These are phyloP conservation scores for Backusella mclennaniae DNA, from an alignment of 192 early-diverging fungal species.

Conservation along the genomic window DNA sequence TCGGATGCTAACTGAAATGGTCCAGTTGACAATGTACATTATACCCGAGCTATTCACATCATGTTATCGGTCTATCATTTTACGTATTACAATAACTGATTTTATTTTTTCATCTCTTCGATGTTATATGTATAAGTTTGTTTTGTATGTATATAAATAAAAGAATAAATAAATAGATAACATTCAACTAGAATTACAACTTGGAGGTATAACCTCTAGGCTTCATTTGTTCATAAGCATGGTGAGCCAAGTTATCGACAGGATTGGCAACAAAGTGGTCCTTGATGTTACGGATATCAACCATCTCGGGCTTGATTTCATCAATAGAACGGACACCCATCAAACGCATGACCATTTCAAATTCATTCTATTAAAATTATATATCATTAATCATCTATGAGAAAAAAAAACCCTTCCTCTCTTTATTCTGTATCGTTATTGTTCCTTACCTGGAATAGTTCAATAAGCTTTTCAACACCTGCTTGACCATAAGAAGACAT, in stretches of 20 bases:
- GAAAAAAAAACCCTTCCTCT: background rate
- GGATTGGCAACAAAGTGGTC: constrained; percentile 17
- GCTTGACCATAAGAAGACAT: constrained; percentile 77
- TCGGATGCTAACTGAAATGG: no score
- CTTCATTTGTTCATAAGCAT: constrained; percentile 29
- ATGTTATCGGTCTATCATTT: background rate
- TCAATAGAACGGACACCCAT: constrained; percentile 62
- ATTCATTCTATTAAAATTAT: constrained; percentile 50
- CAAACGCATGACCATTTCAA: constrained; percentile 82
- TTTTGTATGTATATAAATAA: background rate
- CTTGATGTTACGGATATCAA: constrained; percentile 41
- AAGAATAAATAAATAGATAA: background rate
- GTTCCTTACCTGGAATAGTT: constrained; percentile 62
- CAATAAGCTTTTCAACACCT: constrained; percentile 76
- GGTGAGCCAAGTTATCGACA: constrained; percentile 22
- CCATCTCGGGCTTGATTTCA: constrained; percentile 60
- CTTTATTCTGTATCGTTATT: background rate
- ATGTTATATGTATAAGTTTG: background rate
- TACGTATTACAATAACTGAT: background rate
- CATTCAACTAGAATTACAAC: constrained; percentile 15
- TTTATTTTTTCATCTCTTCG: background rate
- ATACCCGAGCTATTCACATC: background rate
- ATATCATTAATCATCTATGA: background rate
- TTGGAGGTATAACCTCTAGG: constrained; percentile 25
- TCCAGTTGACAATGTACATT: no score